phyloP scores from a whole-genome alignment of 148 eudicot species.

The Rhododendron simsii region DNA sequence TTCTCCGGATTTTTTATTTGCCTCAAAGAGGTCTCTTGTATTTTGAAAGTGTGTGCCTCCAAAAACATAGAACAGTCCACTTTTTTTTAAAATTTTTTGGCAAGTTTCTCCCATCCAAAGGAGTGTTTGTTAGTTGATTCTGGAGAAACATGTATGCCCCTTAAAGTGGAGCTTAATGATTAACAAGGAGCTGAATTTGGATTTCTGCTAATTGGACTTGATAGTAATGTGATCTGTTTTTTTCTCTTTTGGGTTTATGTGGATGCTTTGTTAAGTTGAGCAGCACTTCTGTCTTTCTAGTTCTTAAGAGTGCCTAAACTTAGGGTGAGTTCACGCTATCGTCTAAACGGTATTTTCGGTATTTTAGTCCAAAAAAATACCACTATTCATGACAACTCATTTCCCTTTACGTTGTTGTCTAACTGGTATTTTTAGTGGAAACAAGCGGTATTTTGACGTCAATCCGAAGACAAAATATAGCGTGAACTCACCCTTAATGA shows the following conservation, averaged over 20 bases:
- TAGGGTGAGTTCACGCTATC: no score
- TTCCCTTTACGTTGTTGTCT: no score
- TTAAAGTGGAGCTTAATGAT: background rate
- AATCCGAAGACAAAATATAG: no score
- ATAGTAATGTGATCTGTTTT: background rate
- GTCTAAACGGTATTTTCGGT: no score
- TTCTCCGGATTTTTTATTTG: background rate
- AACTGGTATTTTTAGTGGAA: no score
- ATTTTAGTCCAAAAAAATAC: no score
- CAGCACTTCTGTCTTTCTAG: background rate
- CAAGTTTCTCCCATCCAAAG: background rate
- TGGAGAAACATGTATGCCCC: background rate
- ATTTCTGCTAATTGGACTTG: background rate
- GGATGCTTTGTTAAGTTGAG: background rate
- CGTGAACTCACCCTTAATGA: background rate
- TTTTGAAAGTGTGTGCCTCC: background rate
- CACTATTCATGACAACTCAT: no score
- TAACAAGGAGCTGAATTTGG: background rate
- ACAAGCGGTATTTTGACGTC: no score
- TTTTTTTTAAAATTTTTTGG: background rate
- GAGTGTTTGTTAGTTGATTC: background rate
- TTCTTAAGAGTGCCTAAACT: background rate
- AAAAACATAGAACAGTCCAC: background rate
- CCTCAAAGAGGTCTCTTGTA: background rate
- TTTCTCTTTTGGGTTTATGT: background rate